Evolutionary conservation across 192 early-diverging fungal genomes (phyloP), one percentile per base, ranked within the genome.

Genomic region (Borealophlyctis nickersoniae): DNA sequence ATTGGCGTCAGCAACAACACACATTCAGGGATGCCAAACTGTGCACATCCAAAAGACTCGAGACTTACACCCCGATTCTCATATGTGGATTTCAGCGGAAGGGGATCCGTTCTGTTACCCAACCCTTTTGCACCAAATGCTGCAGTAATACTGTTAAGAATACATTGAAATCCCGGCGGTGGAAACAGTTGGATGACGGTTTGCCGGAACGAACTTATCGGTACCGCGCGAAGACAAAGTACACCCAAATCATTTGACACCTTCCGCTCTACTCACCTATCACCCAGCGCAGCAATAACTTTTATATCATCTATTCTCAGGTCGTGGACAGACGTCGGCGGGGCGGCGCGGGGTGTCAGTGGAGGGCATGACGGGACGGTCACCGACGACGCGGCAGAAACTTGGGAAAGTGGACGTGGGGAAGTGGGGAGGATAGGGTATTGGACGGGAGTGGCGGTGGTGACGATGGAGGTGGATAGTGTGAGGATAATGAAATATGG

Each of bases 301-400:
- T 69, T 75, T 55, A 86, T 77, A 66, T 86, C 81, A 39, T 86
- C 84, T 36, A 72, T 53, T 39, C 83, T 65, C 34, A 81, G 68
- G 59, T 85, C 83, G 49, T 76, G 71, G 22, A 85, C 69, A 50
- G 48, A 64, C 33, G 58, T 68, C n/a, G 79, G 61, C 5, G 51
- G 57, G 32, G 62, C 33, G 7, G n/a, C 22, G 9, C 82, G 71
- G 2, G 73, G 70, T 13, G 74, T 34, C 24, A 85, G 59, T 23
- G 75, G 34, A 22, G 81, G 76, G 49, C 83, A 85, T 52, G 33
- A 9, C 19, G 62, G 11, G 13, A 64, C 39, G 39, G 39, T 13
- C 39, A 7, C 9, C 9, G 39, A 45, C 39, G 39, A 19, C 39
- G 7, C 39, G 9, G 7, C 9, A 7, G 19, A 45, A 45, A 45